Evolutionary conservation across 2,329 filamentous ascomycete genomes (phyloP).

Genomic region (Penicillium frequentans): DNA sequence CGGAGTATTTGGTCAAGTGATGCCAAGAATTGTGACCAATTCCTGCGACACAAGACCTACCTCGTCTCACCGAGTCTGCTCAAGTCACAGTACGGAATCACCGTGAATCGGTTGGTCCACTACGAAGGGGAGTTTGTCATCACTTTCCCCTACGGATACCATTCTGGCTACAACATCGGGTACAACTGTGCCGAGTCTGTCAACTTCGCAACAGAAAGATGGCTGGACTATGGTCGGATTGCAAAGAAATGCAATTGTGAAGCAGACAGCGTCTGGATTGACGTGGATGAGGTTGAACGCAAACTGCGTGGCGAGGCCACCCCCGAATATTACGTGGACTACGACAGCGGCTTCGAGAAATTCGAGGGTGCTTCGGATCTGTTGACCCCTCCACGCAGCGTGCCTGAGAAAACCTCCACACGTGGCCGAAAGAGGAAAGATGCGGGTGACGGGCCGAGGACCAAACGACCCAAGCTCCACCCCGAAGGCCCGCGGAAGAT

Average conservation of each 20-base stretch:
- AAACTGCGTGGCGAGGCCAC: constrained; percentile 83
- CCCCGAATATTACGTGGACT: constrained; percentile 48
- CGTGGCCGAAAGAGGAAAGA: constrained; percentile 69
- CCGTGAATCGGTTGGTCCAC: constrained; percentile 92
- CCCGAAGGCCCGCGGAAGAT: constrained; percentile 70
- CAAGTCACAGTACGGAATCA: constrained; percentile 86
- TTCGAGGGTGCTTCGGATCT: constrained; percentile 67
- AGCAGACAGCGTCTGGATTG: constrained; percentile 97
- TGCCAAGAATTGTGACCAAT: constrained; percentile 93
- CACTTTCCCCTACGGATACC: constrained; percentile 97
- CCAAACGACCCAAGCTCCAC: constrained; percentile 76
- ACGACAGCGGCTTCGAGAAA: constrained; percentile 64
- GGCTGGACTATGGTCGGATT: constrained; percentile 91
- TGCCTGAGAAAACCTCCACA: constrained; percentile 66
- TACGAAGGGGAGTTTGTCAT: constrained; percentile 98
- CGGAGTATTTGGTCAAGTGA: constrained; percentile 81
- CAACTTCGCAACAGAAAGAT: constrained; percentile 94
- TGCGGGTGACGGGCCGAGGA: constrained; percentile 56
- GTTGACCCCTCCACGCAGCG: constrained; percentile 74
- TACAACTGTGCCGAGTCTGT: constrained; percentile 99
- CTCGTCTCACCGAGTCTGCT: constrained; percentile 89
- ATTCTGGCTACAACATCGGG: constrained; percentile 95
- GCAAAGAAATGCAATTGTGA: constrained; percentile 97
- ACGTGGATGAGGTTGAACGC: constrained; percentile 92
- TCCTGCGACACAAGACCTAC: constrained; percentile 95